Base-by-base conservation (phyloP, 2,329 filamentous ascomycete species). In the Xylaria polymorpha region DNA sequence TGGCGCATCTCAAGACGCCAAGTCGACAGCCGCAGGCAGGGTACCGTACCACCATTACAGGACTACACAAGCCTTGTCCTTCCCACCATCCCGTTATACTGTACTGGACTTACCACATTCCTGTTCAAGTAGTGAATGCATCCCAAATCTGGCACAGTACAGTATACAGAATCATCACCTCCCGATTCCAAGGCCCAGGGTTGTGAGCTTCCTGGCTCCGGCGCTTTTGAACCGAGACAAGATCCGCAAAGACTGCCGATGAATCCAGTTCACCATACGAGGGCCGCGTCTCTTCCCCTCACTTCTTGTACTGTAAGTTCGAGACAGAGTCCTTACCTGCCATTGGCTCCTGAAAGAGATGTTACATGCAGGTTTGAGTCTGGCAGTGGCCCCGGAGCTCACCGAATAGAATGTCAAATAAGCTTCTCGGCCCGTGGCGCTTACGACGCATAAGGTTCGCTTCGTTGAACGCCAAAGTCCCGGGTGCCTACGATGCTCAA, bases 21-120 rank as follows among this genome's bases (percentile, higher is more conserved):
- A 59, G 65, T 60, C 64, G 44, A 64, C 43, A 66, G 67, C 67
- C 67, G 67, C 59, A 59, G 58, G 50, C 39, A 57, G 32, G 56
- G 39, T 25, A 7, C 14, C 35, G 39, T 25, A 7, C 14, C 35
- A 15, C 25, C 12, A 29, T 29, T 2, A 29, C 25, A 55, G 22
- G 39, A 44, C 48, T 25, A 39, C 43, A n/a, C 37, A 44, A 48
- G 56, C 43, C 64, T 56, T 56, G 43, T 61, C 58, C 63, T 44
- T 46, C 46, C 63, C 56, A 58, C 48, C 29, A 46, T 66, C 48
- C 35, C 43, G 12, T n/a, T 37, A 32, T 48, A n/a, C 15, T 37
- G 51, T 48, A n/a, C 15, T 37, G 51, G 50, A 29, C n/a, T 35
- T 51, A 56, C 44, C 37, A 67, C 51, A 66, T 61, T 68, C 66